A percentile compares a stretch with the other conserved stretches of the same genome.
These are phyloP conservation scores for Leccinum variabile DNA, from an alignment of 1,284 basidiomycete genomes.

Conservation along the genomic window DNA sequence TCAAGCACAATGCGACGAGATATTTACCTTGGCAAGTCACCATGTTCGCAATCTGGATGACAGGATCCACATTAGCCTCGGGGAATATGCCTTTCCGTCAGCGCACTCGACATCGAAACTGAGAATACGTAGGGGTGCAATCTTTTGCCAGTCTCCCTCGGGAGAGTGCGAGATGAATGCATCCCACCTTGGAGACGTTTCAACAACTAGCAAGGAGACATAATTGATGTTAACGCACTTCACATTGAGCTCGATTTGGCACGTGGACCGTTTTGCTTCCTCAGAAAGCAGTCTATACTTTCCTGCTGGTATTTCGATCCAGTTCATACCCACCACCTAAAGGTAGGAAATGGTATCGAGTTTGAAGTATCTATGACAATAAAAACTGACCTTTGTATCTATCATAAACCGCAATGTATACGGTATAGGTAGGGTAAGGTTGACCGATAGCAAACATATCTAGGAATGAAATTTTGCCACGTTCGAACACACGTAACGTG, in stretches of 20 bases:
- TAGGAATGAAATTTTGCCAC: slow-evolving; percentile 75
- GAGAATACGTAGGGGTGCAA: slow-evolving; percentile 87
- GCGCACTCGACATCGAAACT: slow-evolving; percentile 99
- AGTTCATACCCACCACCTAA: slow-evolving; percentile 95
- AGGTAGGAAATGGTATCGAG: background rate
- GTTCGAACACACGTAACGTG: slow-evolving; percentile 84
- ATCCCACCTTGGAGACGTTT: slow-evolving; percentile 59
- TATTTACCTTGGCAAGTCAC: slow-evolving; percentile 86
- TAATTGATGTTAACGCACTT: slow-evolving; percentile 46
- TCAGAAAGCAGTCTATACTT: slow-evolving; percentile 66
- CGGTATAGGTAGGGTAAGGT: slow-evolving; percentile 70
- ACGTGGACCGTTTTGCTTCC: slow-evolving; percentile 69
- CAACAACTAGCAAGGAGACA: background rate
- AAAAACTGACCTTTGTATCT: slow-evolving; percentile 72
- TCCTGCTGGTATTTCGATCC: slow-evolving; percentile 87
- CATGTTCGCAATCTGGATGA: slow-evolving; percentile 98
- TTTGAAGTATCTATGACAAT: background rate
- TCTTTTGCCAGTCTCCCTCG: slow-evolving; percentile 86
- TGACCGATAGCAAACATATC: slow-evolving; percentile 59
- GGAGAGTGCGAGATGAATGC: slow-evolving; percentile 85
- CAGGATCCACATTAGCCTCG: slow-evolving; percentile 83
- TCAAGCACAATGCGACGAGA: background rate
- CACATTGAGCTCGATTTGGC: slow-evolving; percentile 83
- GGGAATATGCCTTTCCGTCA: slow-evolving; percentile 93
- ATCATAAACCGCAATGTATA: slow-evolving; percentile 95